Evolutionary conservation across 495 filamentous ascomycete genomes (phyloP).

Genomic region (Aspergillus panamensis): DNA sequence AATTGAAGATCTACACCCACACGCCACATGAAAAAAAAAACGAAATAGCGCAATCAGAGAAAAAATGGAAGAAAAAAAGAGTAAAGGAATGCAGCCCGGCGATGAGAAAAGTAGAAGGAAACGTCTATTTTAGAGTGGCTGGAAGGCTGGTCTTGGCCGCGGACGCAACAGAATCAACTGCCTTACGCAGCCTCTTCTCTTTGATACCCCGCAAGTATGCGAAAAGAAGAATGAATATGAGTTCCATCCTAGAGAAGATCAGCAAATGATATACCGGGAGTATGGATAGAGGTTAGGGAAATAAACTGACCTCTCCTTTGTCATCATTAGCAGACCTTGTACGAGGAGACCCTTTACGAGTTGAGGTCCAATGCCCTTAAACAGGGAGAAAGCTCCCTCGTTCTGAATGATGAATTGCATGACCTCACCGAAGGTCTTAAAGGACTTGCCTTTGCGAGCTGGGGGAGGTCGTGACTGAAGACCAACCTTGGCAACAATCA

Average conservation of each 20-base stretch:
- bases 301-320: slow-evolving; percentile 80
- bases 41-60: background rate
- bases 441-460: slow-evolving; percentile 79
- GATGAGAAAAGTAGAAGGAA: background rate
- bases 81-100: slow-evolving; percentile 9
- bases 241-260: slow-evolving; percentile 66
- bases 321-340: slow-evolving; percentile 98
- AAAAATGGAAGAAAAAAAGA: slow-evolving; percentile 14
- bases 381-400: slow-evolving; percentile 77
- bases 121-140: slow-evolving; percentile 42
- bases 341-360: slow-evolving; percentile 90
- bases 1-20: slow-evolving; percentile 22
- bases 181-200: slow-evolving; percentile 66
- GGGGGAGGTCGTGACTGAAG: slow-evolving; percentile 90
- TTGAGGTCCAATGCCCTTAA: slow-evolving; percentile 96
- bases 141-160: slow-evolving; percentile 44
- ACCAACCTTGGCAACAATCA: slow-evolving; percentile 98
- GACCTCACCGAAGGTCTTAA: slow-evolving; percentile 92
- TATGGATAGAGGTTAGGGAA: background rate
- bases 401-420: slow-evolving; percentile 89
- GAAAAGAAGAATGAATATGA: slow-evolving; percentile 84
- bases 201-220: slow-evolving; percentile 70
- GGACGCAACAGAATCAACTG: slow-evolving; percentile 46
- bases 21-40: slow-evolving; percentile 27
- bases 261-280: slow-evolving; percentile 18